Percentiles rank a stretch among this genome's conserved stretches.
phyloP scores from a whole-genome alignment of 1,284 basidiomycete species.

The Sanghuangporus baumii region DNA sequence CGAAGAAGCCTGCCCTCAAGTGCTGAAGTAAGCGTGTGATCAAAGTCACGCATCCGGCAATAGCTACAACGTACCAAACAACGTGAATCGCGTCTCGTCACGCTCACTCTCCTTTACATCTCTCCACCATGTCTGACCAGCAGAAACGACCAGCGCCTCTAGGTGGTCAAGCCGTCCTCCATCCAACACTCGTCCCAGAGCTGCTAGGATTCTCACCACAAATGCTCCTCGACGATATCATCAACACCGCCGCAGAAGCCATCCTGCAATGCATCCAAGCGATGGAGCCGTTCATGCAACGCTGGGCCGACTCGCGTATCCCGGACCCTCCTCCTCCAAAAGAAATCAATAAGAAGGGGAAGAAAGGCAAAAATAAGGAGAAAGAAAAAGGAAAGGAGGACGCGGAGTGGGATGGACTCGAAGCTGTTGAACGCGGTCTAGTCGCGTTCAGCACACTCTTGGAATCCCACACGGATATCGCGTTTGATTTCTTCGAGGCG shows the following conservation, averaged over 20 bases:
- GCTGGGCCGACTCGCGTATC: constrained; percentile 58
- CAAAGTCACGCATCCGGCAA: background rate
- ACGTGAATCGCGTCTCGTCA: background rate
- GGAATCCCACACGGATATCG: constrained; percentile 72
- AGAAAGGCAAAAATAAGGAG: background rate
- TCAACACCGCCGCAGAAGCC: constrained; percentile 62
- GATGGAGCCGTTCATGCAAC: constrained; percentile 65
- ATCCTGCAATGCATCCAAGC: constrained; percentile 67
- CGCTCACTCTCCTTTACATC: background rate
- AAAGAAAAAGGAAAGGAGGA: constrained; percentile 13
- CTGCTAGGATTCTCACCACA: constrained; percentile 64
- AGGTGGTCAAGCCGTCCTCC: background rate
- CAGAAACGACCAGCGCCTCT: background rate
- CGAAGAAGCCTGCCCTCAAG: constrained; percentile 5
- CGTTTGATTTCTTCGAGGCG: constrained; percentile 76
- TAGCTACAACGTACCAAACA: background rate
- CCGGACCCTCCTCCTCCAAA: background rate
- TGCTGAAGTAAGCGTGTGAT: background rate
- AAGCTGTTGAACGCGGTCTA: constrained; percentile 36
- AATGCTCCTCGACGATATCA: constrained; percentile 62
- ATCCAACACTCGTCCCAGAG: constrained; percentile 45
- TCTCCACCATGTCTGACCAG: background rate
- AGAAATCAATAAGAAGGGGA: background rate
- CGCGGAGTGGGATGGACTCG: constrained; percentile 16
- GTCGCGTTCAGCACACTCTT: constrained; percentile 74